Base-by-base conservation (phyloP, 495 filamentous ascomycete genomes). In the Penicillium lividum region DNA sequence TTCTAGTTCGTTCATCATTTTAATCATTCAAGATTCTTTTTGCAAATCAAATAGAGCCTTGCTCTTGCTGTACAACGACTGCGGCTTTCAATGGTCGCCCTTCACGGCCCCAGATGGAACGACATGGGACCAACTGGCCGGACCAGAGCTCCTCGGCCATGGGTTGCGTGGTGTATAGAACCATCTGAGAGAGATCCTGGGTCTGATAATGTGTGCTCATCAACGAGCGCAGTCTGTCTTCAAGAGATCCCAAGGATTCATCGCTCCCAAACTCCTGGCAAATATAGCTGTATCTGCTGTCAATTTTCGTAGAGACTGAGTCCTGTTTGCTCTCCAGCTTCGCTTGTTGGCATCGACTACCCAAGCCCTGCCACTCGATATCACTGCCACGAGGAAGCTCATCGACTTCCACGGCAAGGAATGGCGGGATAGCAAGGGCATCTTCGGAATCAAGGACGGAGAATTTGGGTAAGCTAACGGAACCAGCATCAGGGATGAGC, bases 331-430 rank as follows among this genome's bases (percentile, higher is more conserved):
- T 51, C 7, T 64, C 45, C 33, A 73, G 22, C 27, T 55, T 64
- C 44, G 71, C 48, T 16, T 68, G 54, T 47, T 57, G 45, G 58
- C 77, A 74, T 13, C 54, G 70, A 46, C 66, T 64, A 6, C 80
- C 80, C 29, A 81, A 58, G 28, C 75, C 82, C 62, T 86, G 83
- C 91, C 91, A 93, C 72, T 96, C 91, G 38, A 95, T 82, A 53
- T 77, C 77, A 58, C 82, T 86, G 13, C 73, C 78, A 31, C 88
- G 80, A 1, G 91, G 91, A 36, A 96, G 72, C 58, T 84, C 81
- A 42, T 85, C 80, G 11, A 93, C 89, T 55, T 93, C 83, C 3
- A 85, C 86, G 0, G 85, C 84, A 64, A 93, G 86, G 57, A 92
- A 80, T 3, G 86, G 86, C 2, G 92, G 87, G 22, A 78, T 54